Evolutionary conservation across 305 asterid species (phyloP), one percentile per base, ranked within the genome.

Genomic region (Lippia alba): DNA sequence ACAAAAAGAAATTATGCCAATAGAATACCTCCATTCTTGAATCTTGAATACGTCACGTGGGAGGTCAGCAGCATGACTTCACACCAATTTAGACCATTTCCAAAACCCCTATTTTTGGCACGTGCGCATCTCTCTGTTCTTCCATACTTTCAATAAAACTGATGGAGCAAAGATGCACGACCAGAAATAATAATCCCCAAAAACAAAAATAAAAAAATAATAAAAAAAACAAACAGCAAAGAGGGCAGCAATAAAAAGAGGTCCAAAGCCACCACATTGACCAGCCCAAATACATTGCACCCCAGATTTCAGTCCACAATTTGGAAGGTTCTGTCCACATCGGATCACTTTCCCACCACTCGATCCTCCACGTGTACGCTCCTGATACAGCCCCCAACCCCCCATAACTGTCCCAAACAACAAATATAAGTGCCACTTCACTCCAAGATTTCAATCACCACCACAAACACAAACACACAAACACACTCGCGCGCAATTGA

Each of bases 241-340:
- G 61, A 40, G 45, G 15, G 41, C 41, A 32, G 60, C 61, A 34
- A 60, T 65, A 2, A 46, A 49, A 36, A 48, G 50, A 66, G 71
- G 59, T 65, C 76, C 58, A 75, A 65, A 82, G 88, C 88, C 88
- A 81, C 80, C 88, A 71, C 83, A 34, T 81, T 85, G 88, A 83
- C 86, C 82, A 61, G 77, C 74, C 84, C 83, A 79, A 69, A 77
- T 85, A 56, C 90, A 83, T 36, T 76, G 84, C 76, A 82, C 41
- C 11, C 70, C 17, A 61, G 20, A 20, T 40, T 16, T 36, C 40
- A 61, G 81, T 80, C 83, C 39, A 44, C 58, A 78, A 24, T 24
- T 24, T 69, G 67, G 77, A 69, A 85, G 61, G 12, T 73, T 76
- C 87, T 39, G 56, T 64, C 79, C 79, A 78, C 80, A 80, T 76